Conservation (phyloP, 495 filamentous ascomycete genomes). For the Penicillium taxi region DNA sequence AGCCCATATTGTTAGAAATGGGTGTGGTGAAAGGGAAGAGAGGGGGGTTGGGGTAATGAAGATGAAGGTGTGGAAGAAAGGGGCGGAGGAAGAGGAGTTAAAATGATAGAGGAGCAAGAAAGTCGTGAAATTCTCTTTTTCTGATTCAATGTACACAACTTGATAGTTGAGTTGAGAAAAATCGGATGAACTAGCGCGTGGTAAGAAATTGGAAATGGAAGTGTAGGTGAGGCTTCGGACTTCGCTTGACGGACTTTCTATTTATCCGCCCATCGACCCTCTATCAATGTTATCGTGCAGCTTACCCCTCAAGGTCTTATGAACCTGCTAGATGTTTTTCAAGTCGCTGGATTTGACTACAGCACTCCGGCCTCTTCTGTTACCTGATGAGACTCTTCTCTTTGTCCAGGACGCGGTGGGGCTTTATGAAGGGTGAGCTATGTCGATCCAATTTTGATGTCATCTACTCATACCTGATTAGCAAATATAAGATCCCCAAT, state of each 20-base stretch:
- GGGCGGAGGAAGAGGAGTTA: constrained; percentile 8
- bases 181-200: too few relatives aligned
- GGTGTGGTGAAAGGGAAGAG: constrained; percentile 1
- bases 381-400: constrained; percentile 82
- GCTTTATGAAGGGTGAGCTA: constrained; percentile 85
- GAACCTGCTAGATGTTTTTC: constrained; percentile 75
- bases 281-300: constrained; percentile 20
- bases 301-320: neutral
- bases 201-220: too few relatives aligned
- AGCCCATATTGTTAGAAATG: constrained; percentile 28
- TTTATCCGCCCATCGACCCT: constrained; percentile 9
- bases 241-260: constrained; percentile 16
- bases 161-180: too few relatives aligned
- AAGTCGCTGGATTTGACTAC: constrained; percentile 91
- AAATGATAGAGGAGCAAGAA: constrained; percentile 6
- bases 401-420: constrained; percentile 97
- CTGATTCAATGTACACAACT: too few relatives aligned
- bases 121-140: too few relatives aligned
- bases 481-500: constrained; percentile 90
- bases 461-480: constrained; percentile 27
- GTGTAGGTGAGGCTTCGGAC: neutral
- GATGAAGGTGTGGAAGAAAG: constrained; percentile 7
- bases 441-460: constrained; percentile 1
- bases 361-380: constrained; percentile 80
- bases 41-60: constrained; percentile 9